Base-by-base conservation (phyloP, 768 basidiomycete species). In the Tulasnella sp. region DNA sequence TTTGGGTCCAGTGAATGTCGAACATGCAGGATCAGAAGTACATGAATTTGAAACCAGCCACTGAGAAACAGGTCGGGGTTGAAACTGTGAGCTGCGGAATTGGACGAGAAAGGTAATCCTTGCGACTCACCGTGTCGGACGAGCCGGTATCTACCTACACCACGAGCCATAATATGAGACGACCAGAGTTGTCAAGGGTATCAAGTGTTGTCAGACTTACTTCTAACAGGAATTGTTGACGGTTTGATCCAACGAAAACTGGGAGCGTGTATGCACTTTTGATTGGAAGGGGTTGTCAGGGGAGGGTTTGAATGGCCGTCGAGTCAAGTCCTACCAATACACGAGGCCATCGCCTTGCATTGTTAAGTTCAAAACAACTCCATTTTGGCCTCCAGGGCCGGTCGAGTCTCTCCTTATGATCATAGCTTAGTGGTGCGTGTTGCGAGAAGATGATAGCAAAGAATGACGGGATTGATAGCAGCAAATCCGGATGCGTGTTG, bases 141-240 rank as follows among this genome's bases (percentile, higher is more conserved):
- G 87, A 88, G 27, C 87, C 87, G 0, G 83, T 86, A 63, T 90
- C 86, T 35, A 89, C 75, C 64, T 87, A 85, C n/a, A n/a, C 2
- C 88, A 69, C 5, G 76, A 23, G 50, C 7, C 9, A 4, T 2
- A 39, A 39, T 23, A n/a, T 1, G 50, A 49, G 17, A 49, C 23
- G 3, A 15, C 31, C 17, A 5, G 9, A 6, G 8, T 3, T 27
- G 39, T 15, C 27, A 53, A 36, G 23, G 40, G n/a, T n/a, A 43
- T 1, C 11, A 14, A 1, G 40, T n/a, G 5, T 14, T 14, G 40
- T 1, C 12, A 6, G 27, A 41, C 23, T 27, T 19, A 55, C 53
- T 41, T 55, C 39, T n/a, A 55, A 14, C n/a, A 45, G 79, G 21
- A 83, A 68, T 21, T 73, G 74, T 55, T 83, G 75, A 31, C 64